A percentile compares a stretch with the other conserved stretches of the same genome.
These are phyloP conservation scores for Cadophora malorum DNA, from an alignment of 2,329 filamentous ascomycete genomes.

Conservation along the genomic window DNA sequence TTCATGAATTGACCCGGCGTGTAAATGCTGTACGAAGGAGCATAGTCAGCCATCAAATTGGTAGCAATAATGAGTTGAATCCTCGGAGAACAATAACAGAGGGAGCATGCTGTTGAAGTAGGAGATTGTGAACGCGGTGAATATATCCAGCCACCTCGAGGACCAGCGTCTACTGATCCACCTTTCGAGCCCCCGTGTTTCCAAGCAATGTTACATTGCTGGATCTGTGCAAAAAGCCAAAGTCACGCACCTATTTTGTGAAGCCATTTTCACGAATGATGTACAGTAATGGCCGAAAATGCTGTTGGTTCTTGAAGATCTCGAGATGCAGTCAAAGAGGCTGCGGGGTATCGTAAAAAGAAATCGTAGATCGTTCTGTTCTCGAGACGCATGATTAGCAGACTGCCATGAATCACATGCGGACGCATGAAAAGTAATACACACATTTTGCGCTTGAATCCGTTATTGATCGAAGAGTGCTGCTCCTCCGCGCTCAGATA, in stretches of 20 bases:
- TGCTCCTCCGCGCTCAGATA: neutral
- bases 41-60: slow-evolving; percentile 32
- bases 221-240: slow-evolving; percentile 34
- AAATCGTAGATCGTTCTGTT: slow-evolving; percentile 37
- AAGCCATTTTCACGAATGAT: slow-evolving; percentile 41
- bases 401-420: neutral
- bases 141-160: slow-evolving; percentile 30
- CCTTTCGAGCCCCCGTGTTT: slow-evolving; percentile 36
- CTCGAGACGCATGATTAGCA: slow-evolving; percentile 2
- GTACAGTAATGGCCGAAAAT: slow-evolving; percentile 32
- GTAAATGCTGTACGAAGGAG: slow-evolving; percentile 55
- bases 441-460: slow-evolving; percentile 18
- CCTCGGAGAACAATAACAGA: slow-evolving; percentile 18
- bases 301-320: slow-evolving; percentile 23
- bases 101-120: slow-evolving; percentile 15
- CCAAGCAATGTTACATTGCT: slow-evolving; percentile 34
- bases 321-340: slow-evolving; percentile 27
- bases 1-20: slow-evolving; percentile 85
- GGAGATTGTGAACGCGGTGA: slow-evolving; percentile 6
- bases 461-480: slow-evolving; percentile 3
- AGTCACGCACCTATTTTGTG: slow-evolving; percentile 43
- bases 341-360: slow-evolving; percentile 42
- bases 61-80: slow-evolving; percentile 21
- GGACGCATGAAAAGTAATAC: slow-evolving; percentile 2
- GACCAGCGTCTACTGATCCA: slow-evolving; percentile 21